A percentile compares a stretch with the other conserved stretches of the same genome.
phyloP scores from a whole-genome alignment of 2,329 filamentous ascomycete species.

The Colletotrichum scovillei region DNA sequence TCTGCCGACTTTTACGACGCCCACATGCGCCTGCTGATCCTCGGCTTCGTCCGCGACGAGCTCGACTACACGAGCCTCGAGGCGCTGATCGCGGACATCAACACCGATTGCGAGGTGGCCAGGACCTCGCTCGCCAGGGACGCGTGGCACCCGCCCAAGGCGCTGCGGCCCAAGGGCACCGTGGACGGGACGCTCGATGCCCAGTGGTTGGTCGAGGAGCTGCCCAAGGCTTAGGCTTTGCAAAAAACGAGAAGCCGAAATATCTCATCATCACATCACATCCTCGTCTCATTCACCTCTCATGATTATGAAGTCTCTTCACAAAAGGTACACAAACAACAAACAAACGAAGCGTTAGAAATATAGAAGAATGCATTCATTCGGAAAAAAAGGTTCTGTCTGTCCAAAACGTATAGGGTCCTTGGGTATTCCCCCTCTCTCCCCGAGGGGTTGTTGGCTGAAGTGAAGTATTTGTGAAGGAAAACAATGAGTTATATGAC shows the following conservation, averaged over 20 bases:
- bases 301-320: background rate
- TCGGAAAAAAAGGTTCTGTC: background rate
- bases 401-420: background rate
- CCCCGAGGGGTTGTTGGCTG: constrained; percentile 1
- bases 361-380: constrained; percentile 2
- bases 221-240: constrained; percentile 2
- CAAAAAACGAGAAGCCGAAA: too few species aligned
- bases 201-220: constrained; percentile 51
- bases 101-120: constrained; percentile 87
- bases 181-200: constrained; percentile 48
- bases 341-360: constrained; percentile 16
- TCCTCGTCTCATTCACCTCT: background rate
- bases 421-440: background rate
- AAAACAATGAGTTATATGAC: background rate
- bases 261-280: too few species aligned
- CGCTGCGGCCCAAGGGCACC: constrained; percentile 35
- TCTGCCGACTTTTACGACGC: constrained; percentile 85
- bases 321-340: constrained; percentile 4
- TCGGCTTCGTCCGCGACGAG: constrained; percentile 91
- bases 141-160: constrained; percentile 64
- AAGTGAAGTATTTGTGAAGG: background rate
- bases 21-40: constrained; percentile 81
- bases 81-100: constrained; percentile 88
- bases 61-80: constrained; percentile 88
- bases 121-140: constrained; percentile 75